Evolutionary conservation across 2,329 filamentous ascomycete genomes (phyloP).

Genomic region (Beauveria bassiana): DNA sequence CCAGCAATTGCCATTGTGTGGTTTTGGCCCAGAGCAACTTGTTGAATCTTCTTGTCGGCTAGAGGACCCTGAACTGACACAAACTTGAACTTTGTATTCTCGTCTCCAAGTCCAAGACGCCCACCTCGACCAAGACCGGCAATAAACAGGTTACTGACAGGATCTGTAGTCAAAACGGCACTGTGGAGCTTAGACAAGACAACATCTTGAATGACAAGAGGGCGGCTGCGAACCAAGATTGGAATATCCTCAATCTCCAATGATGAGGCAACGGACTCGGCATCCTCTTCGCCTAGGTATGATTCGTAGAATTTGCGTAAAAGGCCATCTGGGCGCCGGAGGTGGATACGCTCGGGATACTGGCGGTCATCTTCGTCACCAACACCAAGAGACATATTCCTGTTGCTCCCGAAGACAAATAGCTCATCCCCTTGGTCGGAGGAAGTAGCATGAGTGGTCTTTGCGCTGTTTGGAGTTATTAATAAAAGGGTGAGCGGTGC

Average conservation of each 20-base stretch:
- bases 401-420: constrained; percentile 93
- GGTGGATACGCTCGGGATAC: constrained; percentile 73
- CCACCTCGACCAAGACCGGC: constrained; percentile 89
- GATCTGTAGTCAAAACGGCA: constrained; percentile 78
- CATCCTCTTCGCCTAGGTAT: constrained; percentile 44
- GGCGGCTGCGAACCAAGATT: constrained; percentile 60
- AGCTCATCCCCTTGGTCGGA: constrained; percentile 64
- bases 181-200: constrained; percentile 88
- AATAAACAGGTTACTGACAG: constrained; percentile 83
- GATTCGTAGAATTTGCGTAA: constrained; percentile 66
- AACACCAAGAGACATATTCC: constrained; percentile 84
- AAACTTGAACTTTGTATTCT: constrained; percentile 82
- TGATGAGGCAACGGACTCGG: constrained; percentile 20
- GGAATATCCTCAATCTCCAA: constrained; percentile 52
- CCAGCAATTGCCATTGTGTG: constrained; percentile 80
- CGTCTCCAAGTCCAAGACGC: constrained; percentile 79
- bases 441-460: background rate
- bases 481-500: background rate
- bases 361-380: constrained; percentile 95
- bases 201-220: constrained; percentile 71
- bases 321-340: constrained; percentile 72
- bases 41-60: constrained; percentile 62
- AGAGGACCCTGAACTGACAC: constrained; percentile 73
- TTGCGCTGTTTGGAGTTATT: background rate
- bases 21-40: constrained; percentile 83